Evolutionary conservation across 1,284 basidiomycete genomes (phyloP).

Genomic region (Earliella scabrosa): DNA sequence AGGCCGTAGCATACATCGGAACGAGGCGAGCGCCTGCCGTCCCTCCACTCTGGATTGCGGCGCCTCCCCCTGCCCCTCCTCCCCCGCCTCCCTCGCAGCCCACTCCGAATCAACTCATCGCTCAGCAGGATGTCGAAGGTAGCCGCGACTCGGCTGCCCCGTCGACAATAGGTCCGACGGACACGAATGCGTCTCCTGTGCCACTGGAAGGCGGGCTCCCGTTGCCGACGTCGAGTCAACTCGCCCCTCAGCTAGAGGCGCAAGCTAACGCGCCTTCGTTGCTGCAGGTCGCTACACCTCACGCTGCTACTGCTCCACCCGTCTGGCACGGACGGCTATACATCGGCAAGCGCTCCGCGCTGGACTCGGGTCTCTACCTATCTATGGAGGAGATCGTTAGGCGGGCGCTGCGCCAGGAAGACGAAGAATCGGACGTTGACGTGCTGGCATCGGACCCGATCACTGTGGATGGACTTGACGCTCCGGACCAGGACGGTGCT

Average conservation of each 20-base stretch:
- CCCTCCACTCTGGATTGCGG: neutral
- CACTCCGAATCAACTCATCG: neutral
- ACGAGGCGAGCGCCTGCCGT: constrained; percentile 1
- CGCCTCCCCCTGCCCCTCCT: neutral
- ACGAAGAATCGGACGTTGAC: neutral
- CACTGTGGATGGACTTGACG: neutral
- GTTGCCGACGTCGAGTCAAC: no score
- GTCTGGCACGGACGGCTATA: constrained; percentile 7
- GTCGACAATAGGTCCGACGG: no score
- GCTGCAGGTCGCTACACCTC: no score
- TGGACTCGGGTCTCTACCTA: constrained; percentile 11
- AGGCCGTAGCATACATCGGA: constrained; percentile 17
- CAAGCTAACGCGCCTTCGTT: neutral
- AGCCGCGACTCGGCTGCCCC: no score
- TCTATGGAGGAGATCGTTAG: constrained; percentile 11
- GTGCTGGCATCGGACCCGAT: constrained; percentile 3
- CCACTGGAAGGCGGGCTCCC: no score
- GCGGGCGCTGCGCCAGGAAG: neutral
- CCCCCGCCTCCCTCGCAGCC: neutral
- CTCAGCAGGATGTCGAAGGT: no score
- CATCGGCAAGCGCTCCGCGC: constrained; percentile 15
- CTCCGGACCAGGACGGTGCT: neutral
- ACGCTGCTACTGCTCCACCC: neutral
- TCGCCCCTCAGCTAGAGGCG: neutral
- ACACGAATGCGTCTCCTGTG: no score